Evolutionary conservation across 108 stramenopile species (phyloP).

Genomic region (Cyclostephanos tholiformis): DNA sequence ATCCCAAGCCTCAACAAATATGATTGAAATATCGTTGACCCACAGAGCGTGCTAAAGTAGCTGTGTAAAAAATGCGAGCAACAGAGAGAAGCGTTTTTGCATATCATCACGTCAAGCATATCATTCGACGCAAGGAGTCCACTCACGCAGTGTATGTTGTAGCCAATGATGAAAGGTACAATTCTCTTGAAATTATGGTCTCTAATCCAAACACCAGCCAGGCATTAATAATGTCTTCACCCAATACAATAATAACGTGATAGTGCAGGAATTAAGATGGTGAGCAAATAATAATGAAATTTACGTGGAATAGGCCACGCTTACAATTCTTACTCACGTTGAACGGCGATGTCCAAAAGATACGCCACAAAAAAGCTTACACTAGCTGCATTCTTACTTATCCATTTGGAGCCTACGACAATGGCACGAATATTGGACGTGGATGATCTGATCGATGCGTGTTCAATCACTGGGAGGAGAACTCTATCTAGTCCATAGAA

Average conservation of each 20-base stretch:
- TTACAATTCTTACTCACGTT: constrained; percentile 20
- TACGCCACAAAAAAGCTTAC: constrained; percentile 51
- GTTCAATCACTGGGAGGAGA: constrained; percentile 22
- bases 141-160: constrained; percentile 42
- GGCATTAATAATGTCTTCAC: constrained; percentile 43
- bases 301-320: not conserved
- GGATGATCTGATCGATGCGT: not conserved
- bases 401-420: constrained; percentile 8
- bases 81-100: not conserved
- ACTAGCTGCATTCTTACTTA: constrained; percentile 33
- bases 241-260: not conserved
- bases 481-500: constrained; percentile 36
- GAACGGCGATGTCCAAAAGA: constrained; percentile 38
- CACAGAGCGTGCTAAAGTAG: constrained; percentile 40
- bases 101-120: not conserved
- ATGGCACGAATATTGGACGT: not conserved
- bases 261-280: not conserved
- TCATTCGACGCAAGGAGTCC: not conserved
- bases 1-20: constrained; percentile 33
- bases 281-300: not conserved
- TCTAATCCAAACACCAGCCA: constrained; percentile 49
- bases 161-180: constrained; percentile 37
- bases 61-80: constrained; percentile 4
- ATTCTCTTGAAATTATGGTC: constrained; percentile 45
- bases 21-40: constrained; percentile 50